Conservation (phyloP, 352 stramenopile genomes). For the Globisporangium splendens region DNA sequence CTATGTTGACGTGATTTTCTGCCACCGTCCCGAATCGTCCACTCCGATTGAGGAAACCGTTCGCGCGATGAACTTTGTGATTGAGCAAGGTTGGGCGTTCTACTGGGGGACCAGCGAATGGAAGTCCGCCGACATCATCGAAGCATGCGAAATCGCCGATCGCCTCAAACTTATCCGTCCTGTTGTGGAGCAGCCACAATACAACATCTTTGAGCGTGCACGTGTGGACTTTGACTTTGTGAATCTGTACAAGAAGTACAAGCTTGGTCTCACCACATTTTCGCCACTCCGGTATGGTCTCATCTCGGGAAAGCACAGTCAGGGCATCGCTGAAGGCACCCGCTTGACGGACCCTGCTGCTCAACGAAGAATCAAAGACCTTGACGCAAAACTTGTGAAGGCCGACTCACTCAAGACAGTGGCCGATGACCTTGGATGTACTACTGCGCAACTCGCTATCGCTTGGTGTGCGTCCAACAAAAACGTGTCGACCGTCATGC, state of each 20-base stretch:
- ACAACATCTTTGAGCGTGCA: conserved; percentile 50
- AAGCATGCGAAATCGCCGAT: conserved; percentile 39
- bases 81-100: conserved; percentile 16
- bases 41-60: no score
- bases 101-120: conserved; percentile 53
- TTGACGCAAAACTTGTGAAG: conserved; percentile 28
- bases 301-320: conserved; percentile 56
- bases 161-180: conserved; percentile 33
- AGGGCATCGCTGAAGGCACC: conserved; percentile 23
- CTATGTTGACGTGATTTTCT: no score
- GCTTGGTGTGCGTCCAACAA: conserved; percentile 49
- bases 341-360: conserved; percentile 9
- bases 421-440: conserved; percentile 62
- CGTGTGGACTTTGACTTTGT: conserved; percentile 46
- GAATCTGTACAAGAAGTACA: conserved; percentile 49
- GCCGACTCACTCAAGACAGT: conserved; percentile 38
- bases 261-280: conserved; percentile 22
- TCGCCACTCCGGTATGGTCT: conserved; percentile 31
- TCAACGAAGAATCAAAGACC: no score
- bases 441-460: conserved; percentile 45
- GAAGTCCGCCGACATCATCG: conserved; percentile 38
- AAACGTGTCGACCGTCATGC: conserved; percentile 50
- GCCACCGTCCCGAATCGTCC: no score
- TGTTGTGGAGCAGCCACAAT: conserved; percentile 41
- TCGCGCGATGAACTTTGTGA: conserved; percentile 60